Evolutionary conservation across 805 yeast species (phyloP), one percentile per base, ranked within the genome.

Genomic region (Saturnispora diversa): DNA sequence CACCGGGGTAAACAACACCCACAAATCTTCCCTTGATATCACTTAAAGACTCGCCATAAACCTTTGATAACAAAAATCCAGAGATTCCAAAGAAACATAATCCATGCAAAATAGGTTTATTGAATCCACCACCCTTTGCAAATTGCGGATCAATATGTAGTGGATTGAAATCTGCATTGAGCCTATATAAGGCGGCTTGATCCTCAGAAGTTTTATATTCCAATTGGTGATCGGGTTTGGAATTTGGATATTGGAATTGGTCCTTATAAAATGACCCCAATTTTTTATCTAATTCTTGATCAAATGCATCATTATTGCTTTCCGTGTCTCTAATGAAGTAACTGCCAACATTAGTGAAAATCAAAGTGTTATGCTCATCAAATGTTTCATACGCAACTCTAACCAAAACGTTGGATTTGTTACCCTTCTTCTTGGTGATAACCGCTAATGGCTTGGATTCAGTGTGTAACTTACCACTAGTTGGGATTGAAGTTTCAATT

Each of bases 121-220:
- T 77, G 60, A 90, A 90, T 46, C 81, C 82, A 35, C 90, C 97
- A 43, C 84, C 84, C 48, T 79, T 75, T 12, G 97, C 97, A 63
- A 88, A 82, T 23, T 60, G 69, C 15, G 97, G 97, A 65, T 90
- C 97, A 58, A 90, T 80, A 66, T 88, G 98, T 52, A 90, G 72
- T 45, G 98, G 98, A 63, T 90, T 90, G 62, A 79, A 80, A 68
- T 90, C 98, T 40, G 96, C 97, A 46, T 90, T 80, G 46, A 90
- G 69, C 60, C 98, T 76, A 68, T 90, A 90, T 42, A 88, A 63
- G 4, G 95, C 85, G 34, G 97, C 97, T 60, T 79, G 86, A 59
- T 87, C 84, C 31, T 62, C 68, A 21, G 70, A 57, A 2, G 92
- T 83, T 49, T 70, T 63, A 52, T 75, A 71, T 31, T 69, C 74